Evolutionary conservation across 257 asterid species (phyloP).

Genomic region (Jacaranda copaia): DNA sequence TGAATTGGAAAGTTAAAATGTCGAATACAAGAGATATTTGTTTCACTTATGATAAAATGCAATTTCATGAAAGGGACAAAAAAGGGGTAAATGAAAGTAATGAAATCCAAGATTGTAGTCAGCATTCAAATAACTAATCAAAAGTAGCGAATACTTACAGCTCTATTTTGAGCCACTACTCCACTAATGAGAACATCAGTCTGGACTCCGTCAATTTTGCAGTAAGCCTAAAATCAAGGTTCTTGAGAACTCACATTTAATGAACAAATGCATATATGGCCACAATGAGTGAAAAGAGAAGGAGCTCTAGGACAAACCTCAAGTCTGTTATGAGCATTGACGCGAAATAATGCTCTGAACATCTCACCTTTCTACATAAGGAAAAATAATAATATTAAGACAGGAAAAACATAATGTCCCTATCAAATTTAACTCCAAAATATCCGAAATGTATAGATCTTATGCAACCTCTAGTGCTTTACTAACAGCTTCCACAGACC

Average conservation of each 20-base stretch:
- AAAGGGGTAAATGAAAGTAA: background rate
- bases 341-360: constrained; percentile 75
- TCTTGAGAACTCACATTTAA: constrained; percentile 24
- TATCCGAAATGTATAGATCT: background rate
- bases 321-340: constrained; percentile 79
- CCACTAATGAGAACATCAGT: constrained; percentile 77
- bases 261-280: background rate
- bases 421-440: constrained; percentile 14
- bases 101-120: background rate
- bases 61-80: background rate
- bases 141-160: constrained; percentile 59
- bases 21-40: background rate
- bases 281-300: constrained; percentile 7
- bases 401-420: background rate
- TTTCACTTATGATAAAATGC: background rate
- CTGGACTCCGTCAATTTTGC: constrained; percentile 84
- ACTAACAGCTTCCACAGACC: constrained; percentile 45
- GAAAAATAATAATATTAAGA: constrained; percentile 27
- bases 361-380: constrained; percentile 67
- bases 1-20: background rate
- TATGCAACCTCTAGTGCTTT: constrained; percentile 48
- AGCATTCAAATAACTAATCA: background rate
- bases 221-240: constrained; percentile 70
- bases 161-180: constrained; percentile 79
- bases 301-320: constrained; percentile 60